Evolutionary conservation across 2,329 filamentous ascomycete species (phyloP), one percentile per base, ranked within the genome.

Genomic region (Fusarium bulbicola): DNA sequence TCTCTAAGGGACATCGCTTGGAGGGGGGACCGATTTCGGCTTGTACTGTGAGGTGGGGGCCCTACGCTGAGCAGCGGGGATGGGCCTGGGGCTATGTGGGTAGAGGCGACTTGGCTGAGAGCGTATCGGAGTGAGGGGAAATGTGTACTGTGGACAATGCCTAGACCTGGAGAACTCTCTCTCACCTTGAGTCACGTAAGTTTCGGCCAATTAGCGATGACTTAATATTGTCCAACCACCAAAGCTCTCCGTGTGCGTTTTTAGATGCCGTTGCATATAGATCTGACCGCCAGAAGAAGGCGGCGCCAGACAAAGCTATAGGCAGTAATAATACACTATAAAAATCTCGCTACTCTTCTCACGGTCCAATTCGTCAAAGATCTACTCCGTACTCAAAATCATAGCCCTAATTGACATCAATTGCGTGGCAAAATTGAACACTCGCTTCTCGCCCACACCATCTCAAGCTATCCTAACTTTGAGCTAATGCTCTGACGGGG

Each of bases 21-120:
- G 74, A 60, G 63, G 60, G 60, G 37, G 40, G 39, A 77, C 76
- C 76, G 76, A 77, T 76, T 59, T 77, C 76, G 76, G 76, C 76
- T 73, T 73, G 72, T 60, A 61, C 67, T 60, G 68, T 64, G 50
- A 56, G 63, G 72, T 75, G 75, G 72, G 72, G 64, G 30, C 37
- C 43, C 24, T 58, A 71, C 54, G 59, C 59, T 68, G 64, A 74
- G 58, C 59, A 62, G 70, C 67, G 71, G 71, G 71, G 71, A 68
- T 49, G 30, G 58, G 65, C 72, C 74, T 72, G 63, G 68, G 72
- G 68, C 64, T 62, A 46, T 36, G 58, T 50, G 42, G 40, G 47
- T 73, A 73, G 42, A 66, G 56, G 54, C 39, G 54, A 70, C 59
- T 53, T 59, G 34, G n/a, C 16, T 49, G 9, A 28, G 21, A 28